These are phyloP conservation scores for Salmacisia buchloeana DNA, from an alignment of 1,284 basidiomycete species.

Conservation along the genomic window DNA sequence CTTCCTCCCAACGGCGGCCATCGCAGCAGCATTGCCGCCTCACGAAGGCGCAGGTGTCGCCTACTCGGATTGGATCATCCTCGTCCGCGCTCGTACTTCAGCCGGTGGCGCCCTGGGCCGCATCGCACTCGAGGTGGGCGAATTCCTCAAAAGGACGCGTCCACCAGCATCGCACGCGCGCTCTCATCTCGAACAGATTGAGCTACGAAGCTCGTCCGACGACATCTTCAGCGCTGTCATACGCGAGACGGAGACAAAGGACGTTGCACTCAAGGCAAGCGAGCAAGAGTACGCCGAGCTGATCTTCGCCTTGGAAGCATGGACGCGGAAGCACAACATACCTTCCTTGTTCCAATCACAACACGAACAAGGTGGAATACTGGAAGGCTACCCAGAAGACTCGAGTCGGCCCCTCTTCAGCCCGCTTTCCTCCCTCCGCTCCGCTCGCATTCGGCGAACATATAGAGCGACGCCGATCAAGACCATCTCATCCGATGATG, in stretches of 20 bases:
- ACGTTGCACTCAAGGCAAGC: not conserved
- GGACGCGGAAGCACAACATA: not conserved
- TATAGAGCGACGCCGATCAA: not conserved
- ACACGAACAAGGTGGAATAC: not conserved
- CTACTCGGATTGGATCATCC: constrained; percentile 4
- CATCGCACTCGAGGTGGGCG: not conserved
- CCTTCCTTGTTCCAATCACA: not conserved
- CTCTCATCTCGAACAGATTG: not conserved
- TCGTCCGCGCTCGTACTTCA: not conserved
- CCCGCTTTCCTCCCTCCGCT: not conserved
- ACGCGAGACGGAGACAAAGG: not conserved
- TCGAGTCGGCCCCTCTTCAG: not conserved
- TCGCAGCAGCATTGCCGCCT: constrained; percentile 1
- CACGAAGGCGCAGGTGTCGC: constrained; percentile 5
- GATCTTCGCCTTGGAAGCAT: not conserved
- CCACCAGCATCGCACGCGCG: not conserved
- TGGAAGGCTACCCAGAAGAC: not conserved
- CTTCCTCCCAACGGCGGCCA: constrained; percentile 2
- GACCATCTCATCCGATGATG: not conserved
- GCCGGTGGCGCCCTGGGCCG: not conserved
- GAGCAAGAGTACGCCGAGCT: constrained; percentile 4
- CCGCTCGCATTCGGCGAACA: not conserved
- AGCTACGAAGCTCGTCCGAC: no score
- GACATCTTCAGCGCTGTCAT: not conserved
- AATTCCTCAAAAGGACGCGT: not conserved